Evolutionary conservation across 441 rosid species (phyloP).

Genomic region (Macaranga tanarius): DNA sequence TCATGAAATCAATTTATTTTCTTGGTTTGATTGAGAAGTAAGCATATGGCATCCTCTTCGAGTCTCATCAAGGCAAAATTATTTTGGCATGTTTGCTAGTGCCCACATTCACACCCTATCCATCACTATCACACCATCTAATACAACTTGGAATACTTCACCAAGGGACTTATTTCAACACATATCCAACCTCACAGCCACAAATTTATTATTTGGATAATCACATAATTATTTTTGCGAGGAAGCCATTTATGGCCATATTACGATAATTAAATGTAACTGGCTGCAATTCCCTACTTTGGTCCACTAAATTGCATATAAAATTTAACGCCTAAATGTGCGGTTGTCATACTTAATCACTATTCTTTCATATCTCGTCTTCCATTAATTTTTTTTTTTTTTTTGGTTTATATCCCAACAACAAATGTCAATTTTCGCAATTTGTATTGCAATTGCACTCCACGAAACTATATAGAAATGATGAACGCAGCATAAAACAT

Average conservation of each 20-base stretch:
- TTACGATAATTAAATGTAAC: background rate
- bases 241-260: background rate
- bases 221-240: background rate
- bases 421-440: too few relatives aligned
- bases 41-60: too few relatives aligned
- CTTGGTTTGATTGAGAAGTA: too few relatives aligned
- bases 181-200: background rate
- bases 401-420: too few relatives aligned
- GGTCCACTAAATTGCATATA: background rate
- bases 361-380: background rate
- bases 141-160: background rate
- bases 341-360: background rate
- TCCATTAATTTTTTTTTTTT: too few relatives aligned
- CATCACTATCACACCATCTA: background rate
- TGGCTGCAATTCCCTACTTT: background rate
- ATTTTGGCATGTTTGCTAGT: background rate
- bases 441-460: too few relatives aligned
- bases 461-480: too few relatives aligned
- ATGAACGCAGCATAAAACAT: too few relatives aligned
- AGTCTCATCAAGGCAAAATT: background rate
- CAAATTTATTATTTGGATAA: background rate
- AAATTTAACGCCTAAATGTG: background rate
- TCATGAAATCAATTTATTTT: too few relatives aligned
- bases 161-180: background rate
- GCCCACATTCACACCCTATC: background rate